Evolutionary conservation across 208 protist genomes (phyloP), one percentile per base, ranked within the genome.

Genomic region (Crithidia expoeki): DNA sequence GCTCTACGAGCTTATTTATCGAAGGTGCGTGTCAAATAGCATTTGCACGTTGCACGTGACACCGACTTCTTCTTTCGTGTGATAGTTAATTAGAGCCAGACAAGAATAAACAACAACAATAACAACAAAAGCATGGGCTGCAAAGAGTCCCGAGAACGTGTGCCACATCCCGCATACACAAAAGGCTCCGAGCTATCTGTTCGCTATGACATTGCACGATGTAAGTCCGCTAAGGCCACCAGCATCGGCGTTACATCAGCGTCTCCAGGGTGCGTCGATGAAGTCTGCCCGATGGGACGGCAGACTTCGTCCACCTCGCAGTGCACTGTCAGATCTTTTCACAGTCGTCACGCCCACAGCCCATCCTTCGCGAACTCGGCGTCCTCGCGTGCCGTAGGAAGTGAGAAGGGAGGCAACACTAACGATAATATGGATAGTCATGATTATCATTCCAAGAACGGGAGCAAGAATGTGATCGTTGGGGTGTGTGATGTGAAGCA

Each of bases 41-140:
- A n/a, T n/a, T n/a, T n/a, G n/a, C n/a, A n/a, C n/a, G n/a, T n/a
- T n/a, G n/a, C n/a, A n/a, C n/a, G n/a, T n/a, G n/a, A n/a, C n/a
- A n/a, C n/a, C n/a, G n/a, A n/a, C n/a, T n/a, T n/a, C n/a, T n/a
- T n/a, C n/a, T n/a, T n/a, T n/a, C n/a, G n/a, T n/a, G n/a, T n/a
- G n/a, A n/a, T n/a, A n/a, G n/a, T n/a, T n/a, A n/a, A n/a, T n/a
- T n/a, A n/a, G n/a, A n/a, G n/a, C n/a, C n/a, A n/a, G n/a, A n/a
- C n/a, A 52, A 52, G 47, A 25, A 30, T 30, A n/a, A 4, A 38
- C 14, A 47, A 17, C 16, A 47, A 5, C 12, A 17, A 17, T 47
- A 40, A 40, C 5, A 40, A 40, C 36, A 12, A 57, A 9, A 59
- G 33, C 10, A 67, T 67, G 61, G 61, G 61, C 34, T 67, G 61